A percentile compares a stretch with the other conserved stretches of the same genome.
phyloP scores from a whole-genome alignment of 139 green algal genomes.

The Medakamo hakoo region DNA sequence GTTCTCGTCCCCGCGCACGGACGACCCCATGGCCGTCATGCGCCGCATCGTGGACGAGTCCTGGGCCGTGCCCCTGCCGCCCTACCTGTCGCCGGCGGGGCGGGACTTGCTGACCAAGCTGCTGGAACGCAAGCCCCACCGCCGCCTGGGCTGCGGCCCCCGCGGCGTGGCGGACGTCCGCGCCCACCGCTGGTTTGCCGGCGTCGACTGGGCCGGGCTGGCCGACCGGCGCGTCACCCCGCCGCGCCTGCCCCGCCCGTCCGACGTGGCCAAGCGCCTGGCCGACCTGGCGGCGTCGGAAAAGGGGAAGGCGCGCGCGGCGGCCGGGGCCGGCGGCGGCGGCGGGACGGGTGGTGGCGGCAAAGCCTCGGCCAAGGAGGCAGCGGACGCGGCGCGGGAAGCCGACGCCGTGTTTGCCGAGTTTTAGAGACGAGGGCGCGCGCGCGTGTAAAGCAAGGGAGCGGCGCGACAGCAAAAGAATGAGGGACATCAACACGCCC shows the following conservation, averaged over 20 bases:
- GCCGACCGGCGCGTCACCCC: conserved; percentile 42
- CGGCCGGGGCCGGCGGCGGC: too few species aligned
- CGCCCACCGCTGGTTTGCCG: conserved; percentile 83
- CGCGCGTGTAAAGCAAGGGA: not conserved
- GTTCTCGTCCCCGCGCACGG: conserved; percentile 75
- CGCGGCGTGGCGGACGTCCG: conserved; percentile 66
- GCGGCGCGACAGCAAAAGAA: not conserved
- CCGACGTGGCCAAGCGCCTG: conserved; percentile 66
- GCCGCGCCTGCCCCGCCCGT: conserved; percentile 45
- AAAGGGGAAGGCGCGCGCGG: not conserved
- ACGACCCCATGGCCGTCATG: conserved; percentile 97
- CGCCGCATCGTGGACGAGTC: conserved; percentile 85
- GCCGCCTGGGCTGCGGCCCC: conserved; percentile 73
- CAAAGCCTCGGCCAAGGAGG: not conserved
- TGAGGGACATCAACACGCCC: not conserved
- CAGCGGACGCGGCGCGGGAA: not conserved
- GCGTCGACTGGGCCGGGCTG: conserved; percentile 75
- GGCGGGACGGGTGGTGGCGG: too few species aligned
- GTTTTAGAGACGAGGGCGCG: not conserved
- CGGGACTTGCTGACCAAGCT: conserved; percentile 68
- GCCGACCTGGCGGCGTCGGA: conserved; percentile 39
- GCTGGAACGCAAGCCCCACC: conserved; percentile 72
- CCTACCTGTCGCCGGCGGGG: conserved; percentile 50
- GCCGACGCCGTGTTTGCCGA: not conserved
- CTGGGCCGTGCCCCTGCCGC: conserved; percentile 80